phyloP scores from a whole-genome alignment of 164 flowering plant species.

The Buxus sempervirens region DNA sequence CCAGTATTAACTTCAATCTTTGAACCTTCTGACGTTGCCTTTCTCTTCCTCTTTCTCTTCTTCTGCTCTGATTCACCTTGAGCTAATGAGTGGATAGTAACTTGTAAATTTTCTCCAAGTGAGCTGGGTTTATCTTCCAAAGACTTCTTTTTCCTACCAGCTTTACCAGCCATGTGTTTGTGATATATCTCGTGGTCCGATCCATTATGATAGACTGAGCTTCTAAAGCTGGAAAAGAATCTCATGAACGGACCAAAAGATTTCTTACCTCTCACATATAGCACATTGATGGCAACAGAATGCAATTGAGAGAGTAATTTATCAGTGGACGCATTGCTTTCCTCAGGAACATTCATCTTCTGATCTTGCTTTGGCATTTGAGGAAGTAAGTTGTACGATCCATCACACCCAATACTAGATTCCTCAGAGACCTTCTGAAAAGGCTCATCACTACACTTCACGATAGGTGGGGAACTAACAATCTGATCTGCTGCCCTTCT shows the following conservation, averaged over 20 bases:
- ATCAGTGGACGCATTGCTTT: slow-evolving; percentile 29
- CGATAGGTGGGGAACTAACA: slow-evolving; percentile 19
- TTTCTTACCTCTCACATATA: slow-evolving; percentile 30
- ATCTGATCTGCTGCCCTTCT: slow-evolving; percentile 14
- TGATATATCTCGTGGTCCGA: slow-evolving; percentile 16
- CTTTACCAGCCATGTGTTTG: slow-evolving; percentile 16
- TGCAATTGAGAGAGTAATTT: slow-evolving; percentile 50
- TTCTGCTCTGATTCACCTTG: slow-evolving; percentile 8
- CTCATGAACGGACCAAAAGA: slow-evolving; percentile 27
- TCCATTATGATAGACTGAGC: slow-evolving; percentile 37
- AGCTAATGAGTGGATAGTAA: slow-evolving; percentile 11
- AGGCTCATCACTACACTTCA: slow-evolving; percentile 30
- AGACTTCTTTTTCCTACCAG: slow-evolving; percentile 14
- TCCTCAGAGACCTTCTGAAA: slow-evolving; percentile 26
- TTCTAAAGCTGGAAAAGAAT: slow-evolving; percentile 54
- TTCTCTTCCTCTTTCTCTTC: slow-evolving; percentile 32
- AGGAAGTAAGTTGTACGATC: slow-evolving; percentile 10
- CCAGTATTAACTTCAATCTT: slow-evolving; percentile 12
- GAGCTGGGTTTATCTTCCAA: slow-evolving; percentile 9
- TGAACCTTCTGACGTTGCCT: slow-evolving; percentile 13
- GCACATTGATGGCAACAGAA: slow-evolving; percentile 41
- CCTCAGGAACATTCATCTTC: slow-evolving; percentile 13
- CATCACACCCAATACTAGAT: slow-evolving; percentile 8
- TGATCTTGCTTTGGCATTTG: slow-evolving; percentile 4
- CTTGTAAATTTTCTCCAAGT: slow-evolving; percentile 6